Evolutionary conservation across 345 rosid genomes (phyloP).

Genomic region (Lenwebbia sp.): DNA sequence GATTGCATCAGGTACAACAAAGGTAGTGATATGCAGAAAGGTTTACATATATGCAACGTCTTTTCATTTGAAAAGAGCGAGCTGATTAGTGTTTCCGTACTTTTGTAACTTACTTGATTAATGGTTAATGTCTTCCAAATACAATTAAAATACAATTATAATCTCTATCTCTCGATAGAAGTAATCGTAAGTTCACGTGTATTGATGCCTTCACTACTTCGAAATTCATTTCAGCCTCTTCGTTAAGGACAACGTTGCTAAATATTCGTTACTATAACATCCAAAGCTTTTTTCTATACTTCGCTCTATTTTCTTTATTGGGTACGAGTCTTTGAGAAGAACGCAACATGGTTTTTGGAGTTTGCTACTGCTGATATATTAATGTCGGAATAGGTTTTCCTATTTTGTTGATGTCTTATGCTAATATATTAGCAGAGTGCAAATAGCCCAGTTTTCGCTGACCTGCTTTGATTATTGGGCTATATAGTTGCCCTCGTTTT

Average conservation of each 20-base stretch:
- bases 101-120: background rate
- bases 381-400: background rate
- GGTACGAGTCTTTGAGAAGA: background rate
- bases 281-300: background rate
- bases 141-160: too few relatives aligned
- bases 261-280: background rate
- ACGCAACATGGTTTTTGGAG: background rate
- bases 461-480: too few relatives aligned
- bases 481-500: background rate
- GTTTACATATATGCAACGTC: background rate
- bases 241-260: background rate
- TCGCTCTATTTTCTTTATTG: background rate
- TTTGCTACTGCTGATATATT: background rate
- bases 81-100: background rate
- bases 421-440: background rate
- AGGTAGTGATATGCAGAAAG: slow-evolving; percentile 29
- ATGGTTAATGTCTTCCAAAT: background rate
- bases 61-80: background rate
- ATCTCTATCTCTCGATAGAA: background rate
- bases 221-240: background rate
- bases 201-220: background rate
- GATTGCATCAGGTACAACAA: slow-evolving; percentile 71
- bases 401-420: background rate
- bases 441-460: background rate
- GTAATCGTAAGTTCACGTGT: background rate